phyloP scores from a whole-genome alignment of 2,329 filamentous ascomycete species.

The Botrytis squamosa region DNA sequence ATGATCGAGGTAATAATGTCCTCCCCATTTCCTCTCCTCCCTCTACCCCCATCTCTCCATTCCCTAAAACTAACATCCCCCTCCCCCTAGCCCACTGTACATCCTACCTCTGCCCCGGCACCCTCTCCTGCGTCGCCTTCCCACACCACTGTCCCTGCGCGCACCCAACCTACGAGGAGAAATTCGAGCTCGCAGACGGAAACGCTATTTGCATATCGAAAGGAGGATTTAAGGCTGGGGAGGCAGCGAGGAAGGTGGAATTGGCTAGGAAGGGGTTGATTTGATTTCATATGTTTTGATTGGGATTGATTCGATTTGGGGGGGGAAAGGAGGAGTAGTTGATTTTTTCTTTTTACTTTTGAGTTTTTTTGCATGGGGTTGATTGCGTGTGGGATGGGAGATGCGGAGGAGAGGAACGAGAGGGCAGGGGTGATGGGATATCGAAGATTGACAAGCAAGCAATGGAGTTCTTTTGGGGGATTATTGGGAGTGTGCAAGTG shows the following conservation, averaged over 20 bases:
- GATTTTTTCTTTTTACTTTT: not conserved
- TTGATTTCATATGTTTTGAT: constrained; percentile 40
- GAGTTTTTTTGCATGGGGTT: not conserved
- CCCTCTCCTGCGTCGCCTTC: constrained; percentile 92
- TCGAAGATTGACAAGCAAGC: not conserved
- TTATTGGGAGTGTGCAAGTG: not conserved
- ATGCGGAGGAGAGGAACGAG: not conserved
- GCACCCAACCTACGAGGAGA: constrained; percentile 73
- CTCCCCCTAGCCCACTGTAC: constrained; percentile 69
- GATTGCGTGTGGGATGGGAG: not conserved
- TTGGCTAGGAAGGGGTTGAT: constrained; percentile 76
- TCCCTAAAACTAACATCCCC: not conserved
- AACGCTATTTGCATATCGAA: constrained; percentile 72
- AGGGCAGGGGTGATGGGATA: not conserved
- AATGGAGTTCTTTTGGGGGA: not conserved
- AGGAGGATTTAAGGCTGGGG: constrained; percentile 70
- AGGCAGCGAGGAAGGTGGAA: constrained; percentile 74
- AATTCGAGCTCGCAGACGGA: constrained; percentile 71
- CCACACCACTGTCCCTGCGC: constrained; percentile 96
- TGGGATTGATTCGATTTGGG: constrained; percentile 40
- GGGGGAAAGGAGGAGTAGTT: not conserved
- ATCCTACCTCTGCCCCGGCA: constrained; percentile 92
- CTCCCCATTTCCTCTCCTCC: not conserved
- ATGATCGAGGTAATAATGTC: constrained; percentile 58
- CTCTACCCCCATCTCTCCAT: not conserved